These are phyloP conservation scores for Torrubiella hemipterigena DNA, from an alignment of 2,329 filamentous ascomycete genomes.

Conservation along the genomic window DNA sequence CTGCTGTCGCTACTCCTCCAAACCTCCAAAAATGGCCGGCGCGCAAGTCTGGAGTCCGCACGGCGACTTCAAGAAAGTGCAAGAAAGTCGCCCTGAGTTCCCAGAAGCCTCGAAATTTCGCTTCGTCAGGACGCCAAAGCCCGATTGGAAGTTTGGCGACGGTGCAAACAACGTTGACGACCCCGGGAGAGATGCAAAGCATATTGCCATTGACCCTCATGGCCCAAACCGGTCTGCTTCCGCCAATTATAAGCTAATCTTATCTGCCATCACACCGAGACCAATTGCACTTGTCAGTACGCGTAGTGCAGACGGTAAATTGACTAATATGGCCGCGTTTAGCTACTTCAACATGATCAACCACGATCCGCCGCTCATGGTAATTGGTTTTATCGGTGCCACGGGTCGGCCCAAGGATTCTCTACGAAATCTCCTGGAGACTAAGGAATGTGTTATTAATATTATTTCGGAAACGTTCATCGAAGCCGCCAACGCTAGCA, in stretches of 20 bases:
- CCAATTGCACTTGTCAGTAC: conserved; percentile 60
- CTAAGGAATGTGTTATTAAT: conserved; percentile 71
- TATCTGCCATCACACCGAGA: conserved; percentile 69
- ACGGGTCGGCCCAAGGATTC: conserved; percentile 60
- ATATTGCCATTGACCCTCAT: conserved; percentile 75
- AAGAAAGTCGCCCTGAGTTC: conserved; percentile 53
- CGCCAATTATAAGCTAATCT: conserved; percentile 87
- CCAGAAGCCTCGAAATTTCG: conserved; percentile 33
- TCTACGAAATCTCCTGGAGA: conserved; percentile 59
- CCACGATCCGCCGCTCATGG: conserved; percentile 80
- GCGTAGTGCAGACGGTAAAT: conserved; percentile 43
- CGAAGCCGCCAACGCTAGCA: conserved; percentile 77
- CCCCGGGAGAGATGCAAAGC: conserved; percentile 26
- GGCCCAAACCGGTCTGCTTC: conserved; percentile 51
- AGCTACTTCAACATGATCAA: conserved; percentile 75
- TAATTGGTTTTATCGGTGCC: conserved; percentile 37
- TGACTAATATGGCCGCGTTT: conserved; percentile 71
- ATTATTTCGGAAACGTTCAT: conserved; percentile 75
- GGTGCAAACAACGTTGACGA: conserved; percentile 45
- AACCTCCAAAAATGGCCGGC: conserved; percentile 10
- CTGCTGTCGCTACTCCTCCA: background rate
- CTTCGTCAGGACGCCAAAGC: conserved; percentile 51
- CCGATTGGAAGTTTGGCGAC: conserved; percentile 52
- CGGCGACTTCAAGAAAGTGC: conserved; percentile 62
- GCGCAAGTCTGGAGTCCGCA: conserved; percentile 50